Base-by-base conservation (phyloP, 2,329 filamentous ascomycete species). In the Xylariaceae sp. region DNA sequence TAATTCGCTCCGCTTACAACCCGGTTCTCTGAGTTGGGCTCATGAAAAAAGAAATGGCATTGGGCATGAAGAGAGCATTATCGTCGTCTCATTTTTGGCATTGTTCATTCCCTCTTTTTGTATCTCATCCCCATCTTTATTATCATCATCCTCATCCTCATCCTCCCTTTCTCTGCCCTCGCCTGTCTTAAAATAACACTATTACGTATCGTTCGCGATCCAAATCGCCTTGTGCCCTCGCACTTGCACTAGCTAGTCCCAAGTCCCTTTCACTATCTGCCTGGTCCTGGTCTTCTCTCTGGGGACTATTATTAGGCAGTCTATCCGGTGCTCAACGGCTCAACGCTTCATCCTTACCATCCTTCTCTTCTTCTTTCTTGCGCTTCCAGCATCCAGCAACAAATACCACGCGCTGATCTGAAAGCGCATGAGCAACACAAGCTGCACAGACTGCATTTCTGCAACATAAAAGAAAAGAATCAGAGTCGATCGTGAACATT, bases 61-160 rank as follows among this genome's bases (percentile, higher is more conserved):
- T 64, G 62, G 62, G 62, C 62, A 64, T 47, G 56, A 64, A 64
- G 30, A 57, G 8, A 51, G 48, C 39, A 53, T 4, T 48, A 49
- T 55, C 55, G 18, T 51, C 44, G 48, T 57, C 54, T 15, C 17
- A 18, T 47, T 51, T 11, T 47, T 56, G 51, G 53, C 34, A 15
- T 51, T 48, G 10, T 48, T 51, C 47, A 4, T 5, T 30, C 23
- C 23, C 48, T 51, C 30, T 48, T 39, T 37, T 50, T 52, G 18
- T 15, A 13, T 51, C 30, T 55, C 10, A 30, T 53, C 54, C 50
- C 50, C 18, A n/a, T 45, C 48, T 41, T 37, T 47, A 48, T 44
- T 9, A 30, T 50, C 34, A 7, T 55, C 44, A 30, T 35, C 45
- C 11, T 13, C 53, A 53, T 48, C 35, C 17, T 55, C 45, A 48